Conservation (phyloP, 768 basidiomycete species). For the Amanita muscaria region DNA sequence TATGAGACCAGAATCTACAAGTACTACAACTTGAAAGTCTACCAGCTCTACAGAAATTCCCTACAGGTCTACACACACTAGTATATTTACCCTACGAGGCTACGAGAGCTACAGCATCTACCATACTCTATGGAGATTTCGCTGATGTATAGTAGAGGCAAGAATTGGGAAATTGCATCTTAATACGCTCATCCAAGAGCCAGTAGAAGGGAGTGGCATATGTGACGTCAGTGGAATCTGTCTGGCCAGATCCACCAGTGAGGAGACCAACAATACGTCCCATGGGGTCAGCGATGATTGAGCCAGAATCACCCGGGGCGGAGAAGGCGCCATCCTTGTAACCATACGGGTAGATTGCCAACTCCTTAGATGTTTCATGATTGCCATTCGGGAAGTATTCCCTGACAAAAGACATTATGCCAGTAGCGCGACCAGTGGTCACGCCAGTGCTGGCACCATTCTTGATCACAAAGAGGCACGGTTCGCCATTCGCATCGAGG, state of each 20-base stretch:
- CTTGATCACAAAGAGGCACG: conserved; percentile 25
- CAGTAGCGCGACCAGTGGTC: conserved; percentile 23
- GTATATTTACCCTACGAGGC: too few species aligned
- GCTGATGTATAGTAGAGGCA: too few species aligned
- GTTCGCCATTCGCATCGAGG: conserved; percentile 19
- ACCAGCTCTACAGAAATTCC: too few species aligned
- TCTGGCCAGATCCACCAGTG: conserved; percentile 23
- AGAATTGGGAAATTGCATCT: conserved; percentile 16
- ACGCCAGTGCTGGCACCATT: conserved; percentile 22
- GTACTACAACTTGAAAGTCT: too few species aligned
- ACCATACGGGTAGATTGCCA: conserved; percentile 19
- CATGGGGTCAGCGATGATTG: conserved; percentile 22
- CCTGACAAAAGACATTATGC: conserved; percentile 21
- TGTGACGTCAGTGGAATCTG: conserved; percentile 20
- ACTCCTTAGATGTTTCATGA: conserved; percentile 20
- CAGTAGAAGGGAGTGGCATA: conserved; percentile 27
- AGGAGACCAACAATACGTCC: conserved; percentile 27
- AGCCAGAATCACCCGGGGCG: conserved; percentile 27
- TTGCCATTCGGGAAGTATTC: conserved; percentile 11
- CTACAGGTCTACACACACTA: too few species aligned
- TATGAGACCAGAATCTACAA: too few species aligned
- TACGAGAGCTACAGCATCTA: too few species aligned
- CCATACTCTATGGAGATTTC: too few species aligned
- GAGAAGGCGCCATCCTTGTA: conserved; percentile 22
- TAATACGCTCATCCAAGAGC: too few species aligned